phyloP scores from a whole-genome alignment of 1,284 basidiomycete genomes.

The Mycena citricolor region DNA sequence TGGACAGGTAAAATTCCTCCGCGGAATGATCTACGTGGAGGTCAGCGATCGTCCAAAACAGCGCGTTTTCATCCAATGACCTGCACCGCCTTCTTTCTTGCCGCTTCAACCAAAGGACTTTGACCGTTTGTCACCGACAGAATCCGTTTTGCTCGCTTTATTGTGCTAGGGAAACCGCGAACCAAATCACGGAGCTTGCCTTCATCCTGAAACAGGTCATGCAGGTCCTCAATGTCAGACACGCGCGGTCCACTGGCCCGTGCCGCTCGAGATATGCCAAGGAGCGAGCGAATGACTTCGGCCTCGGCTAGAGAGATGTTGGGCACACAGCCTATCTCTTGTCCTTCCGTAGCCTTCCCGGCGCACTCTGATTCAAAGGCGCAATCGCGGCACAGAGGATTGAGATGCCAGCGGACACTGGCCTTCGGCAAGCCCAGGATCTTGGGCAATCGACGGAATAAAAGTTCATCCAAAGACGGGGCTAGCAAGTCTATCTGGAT shows the following conservation, averaged over 20 bases:
- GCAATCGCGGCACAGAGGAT: conserved; percentile 45
- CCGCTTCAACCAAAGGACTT: conserved; percentile 44
- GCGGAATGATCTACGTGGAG: conserved; percentile 37
- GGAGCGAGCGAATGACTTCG: conserved; percentile 35
- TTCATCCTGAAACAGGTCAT: conserved; percentile 35
- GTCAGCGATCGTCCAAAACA: neutral
- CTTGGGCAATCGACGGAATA: conserved; percentile 42
- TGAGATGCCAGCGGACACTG: conserved; percentile 46
- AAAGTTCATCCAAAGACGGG: conserved; percentile 37
- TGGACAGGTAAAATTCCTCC: conserved; percentile 44
- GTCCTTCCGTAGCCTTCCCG: conserved; percentile 33
- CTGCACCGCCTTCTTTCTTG: conserved; percentile 33
- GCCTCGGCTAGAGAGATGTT: conserved; percentile 45
- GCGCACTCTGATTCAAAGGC: conserved; percentile 40
- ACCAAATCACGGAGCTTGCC: conserved; percentile 39
- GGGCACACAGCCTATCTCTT: conserved; percentile 42
- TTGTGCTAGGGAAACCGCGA: conserved; percentile 40
- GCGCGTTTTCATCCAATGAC: conserved; percentile 13
- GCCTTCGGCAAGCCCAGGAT: conserved; percentile 34
- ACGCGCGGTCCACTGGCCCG: conserved; percentile 24
- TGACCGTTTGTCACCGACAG: conserved; percentile 28
- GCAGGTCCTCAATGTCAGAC: conserved; percentile 45
- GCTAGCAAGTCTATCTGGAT: conserved; percentile 38
- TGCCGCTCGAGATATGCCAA: conserved; percentile 31
- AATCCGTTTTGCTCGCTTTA: conserved; percentile 43